Base-by-base conservation (phyloP, 164 flowering plant genomes). In the Vitis cinerea region DNA sequence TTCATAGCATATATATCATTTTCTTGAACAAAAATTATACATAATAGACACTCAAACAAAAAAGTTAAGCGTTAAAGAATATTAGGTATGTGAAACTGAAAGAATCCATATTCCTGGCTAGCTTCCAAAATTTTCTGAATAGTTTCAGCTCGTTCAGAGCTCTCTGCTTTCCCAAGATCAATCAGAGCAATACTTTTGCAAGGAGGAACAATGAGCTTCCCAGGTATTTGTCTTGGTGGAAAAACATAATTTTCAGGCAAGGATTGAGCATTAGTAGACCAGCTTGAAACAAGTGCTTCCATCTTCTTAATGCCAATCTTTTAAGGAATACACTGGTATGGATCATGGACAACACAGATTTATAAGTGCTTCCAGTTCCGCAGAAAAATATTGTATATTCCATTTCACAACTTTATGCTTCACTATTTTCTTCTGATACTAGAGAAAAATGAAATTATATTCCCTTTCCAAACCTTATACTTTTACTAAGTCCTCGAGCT, bases 91-190 rank as follows among this genome's bases (percentile, higher is more conserved):
- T 15, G 10, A 44, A 83, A 78, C 84, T 83, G 86, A 56, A 83
- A 80, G 57, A 83, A 72, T 30, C 84, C 82, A 15, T 54, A 80
- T 57, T 77, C 78, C 47, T 79, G 70, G 29, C 72, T 9, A 50
- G 81, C 81, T 66, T 75, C 62, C 17, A 66, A 15, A 11, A 80
- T 71, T 23, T 75, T 69, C 19, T 75, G 69, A 63, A 75, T 52
- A 15, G 59, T 71, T 9, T 49, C 54, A 8, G 51, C 19, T 55
- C 55, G 75, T 49, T 75, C 76, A n/a, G 50, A 27, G 55, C 37
- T 19, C 29, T 16, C 59, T 50, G 61, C 52, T 27, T 47, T 50
- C 14, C 64, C 59, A 52, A 73, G 68, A 65, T 83, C 81, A 62
- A 81, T 61, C 1, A 81, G 65, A 4, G 83, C 83, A 51, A 81